Evolutionary conservation across 2,329 filamentous ascomycete genomes (phyloP).

Genomic region (Aspergillus piperis): DNA sequence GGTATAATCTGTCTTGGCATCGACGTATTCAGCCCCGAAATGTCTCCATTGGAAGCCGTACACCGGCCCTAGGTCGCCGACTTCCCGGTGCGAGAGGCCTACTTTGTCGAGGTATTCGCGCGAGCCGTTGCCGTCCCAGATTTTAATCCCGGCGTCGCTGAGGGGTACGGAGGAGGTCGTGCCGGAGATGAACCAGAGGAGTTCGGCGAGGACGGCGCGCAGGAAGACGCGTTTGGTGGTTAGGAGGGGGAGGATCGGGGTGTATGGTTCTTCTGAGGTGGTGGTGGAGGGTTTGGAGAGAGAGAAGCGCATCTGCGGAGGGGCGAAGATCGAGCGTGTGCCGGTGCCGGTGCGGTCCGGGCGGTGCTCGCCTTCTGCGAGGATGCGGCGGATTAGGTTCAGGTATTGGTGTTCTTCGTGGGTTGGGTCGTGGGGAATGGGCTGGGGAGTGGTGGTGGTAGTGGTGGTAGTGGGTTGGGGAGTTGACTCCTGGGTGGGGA

Average conservation of each 20-base stretch:
- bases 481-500: constrained; percentile 10
- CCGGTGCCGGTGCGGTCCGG: constrained; percentile 93
- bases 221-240: constrained; percentile 97
- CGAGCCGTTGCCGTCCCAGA: constrained; percentile 97
- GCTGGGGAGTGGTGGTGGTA: constrained; percentile 10
- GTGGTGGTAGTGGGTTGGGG: constrained; percentile 12
- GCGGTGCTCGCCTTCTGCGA: constrained; percentile 79
- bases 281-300: constrained; percentile 61
- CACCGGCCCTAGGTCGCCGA: constrained; percentile 89
- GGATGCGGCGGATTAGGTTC: constrained; percentile 80
- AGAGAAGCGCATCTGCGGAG: constrained; percentile 80
- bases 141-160: constrained; percentile 80
- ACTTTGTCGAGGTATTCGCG: constrained; percentile 85
- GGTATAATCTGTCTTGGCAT: constrained; percentile 76
- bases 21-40: constrained; percentile 88
- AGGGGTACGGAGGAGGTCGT: constrained; percentile 78
- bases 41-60: constrained; percentile 99
- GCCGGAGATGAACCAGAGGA: constrained; percentile 93
- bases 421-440: constrained; percentile 29
- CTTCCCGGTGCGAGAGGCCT: constrained; percentile 76
- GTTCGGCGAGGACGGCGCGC: constrained; percentile 83
- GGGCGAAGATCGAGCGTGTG: constrained; percentile 85
- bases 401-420: constrained; percentile 97
- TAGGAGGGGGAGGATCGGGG: constrained; percentile 80
- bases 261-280: constrained; percentile 29